These are phyloP conservation scores for Morella rubra DNA, from an alignment of 306 rosid species.

Conservation along the genomic window DNA sequence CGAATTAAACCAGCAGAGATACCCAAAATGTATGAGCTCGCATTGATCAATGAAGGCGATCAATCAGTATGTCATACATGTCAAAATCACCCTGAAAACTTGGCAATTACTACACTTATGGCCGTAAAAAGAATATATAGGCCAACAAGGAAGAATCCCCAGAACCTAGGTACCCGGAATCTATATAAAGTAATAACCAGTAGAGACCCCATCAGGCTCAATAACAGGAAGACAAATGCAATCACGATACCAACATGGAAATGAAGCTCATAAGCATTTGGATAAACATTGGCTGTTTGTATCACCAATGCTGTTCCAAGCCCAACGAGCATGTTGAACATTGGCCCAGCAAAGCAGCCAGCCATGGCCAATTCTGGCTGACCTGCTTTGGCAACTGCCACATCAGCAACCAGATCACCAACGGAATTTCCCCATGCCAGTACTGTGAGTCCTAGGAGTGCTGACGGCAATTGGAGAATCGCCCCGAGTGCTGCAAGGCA, in stretches of 20 bases:
- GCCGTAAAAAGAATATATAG: conserved; percentile 74
- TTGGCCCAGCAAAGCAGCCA: conserved; percentile 95
- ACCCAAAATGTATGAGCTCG: background rate
- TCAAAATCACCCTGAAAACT: conserved; percentile 58
- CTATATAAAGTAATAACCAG: conserved; percentile 87
- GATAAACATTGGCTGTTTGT: conserved; percentile 69
- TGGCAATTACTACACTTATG: conserved; percentile 60
- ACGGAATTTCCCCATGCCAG: conserved; percentile 99
- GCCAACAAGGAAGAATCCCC: conserved; percentile 95
- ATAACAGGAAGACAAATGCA: conserved; percentile 84
- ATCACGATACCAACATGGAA: conserved; percentile 78
- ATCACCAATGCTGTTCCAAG: conserved; percentile 91
- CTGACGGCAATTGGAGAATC: conserved; percentile 66
- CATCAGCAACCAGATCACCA: conserved; percentile 96
- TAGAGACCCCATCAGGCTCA: conserved; percentile 93
- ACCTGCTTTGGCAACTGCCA: conserved; percentile 92
- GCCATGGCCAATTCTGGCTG: conserved; percentile 99
- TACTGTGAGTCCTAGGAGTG: conserved; percentile 87
- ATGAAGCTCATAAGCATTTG: conserved; percentile 68
- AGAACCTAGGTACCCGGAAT: conserved; percentile 88
- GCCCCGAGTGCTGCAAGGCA: conserved; percentile 77
- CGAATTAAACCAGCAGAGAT: background rate
- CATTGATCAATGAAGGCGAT: background rate
- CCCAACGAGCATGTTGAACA: conserved; percentile 98
- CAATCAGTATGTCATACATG: background rate